These are phyloP conservation scores for Spiraea crenata DNA, from an alignment of 331 rosid species.

Conservation along the genomic window DNA sequence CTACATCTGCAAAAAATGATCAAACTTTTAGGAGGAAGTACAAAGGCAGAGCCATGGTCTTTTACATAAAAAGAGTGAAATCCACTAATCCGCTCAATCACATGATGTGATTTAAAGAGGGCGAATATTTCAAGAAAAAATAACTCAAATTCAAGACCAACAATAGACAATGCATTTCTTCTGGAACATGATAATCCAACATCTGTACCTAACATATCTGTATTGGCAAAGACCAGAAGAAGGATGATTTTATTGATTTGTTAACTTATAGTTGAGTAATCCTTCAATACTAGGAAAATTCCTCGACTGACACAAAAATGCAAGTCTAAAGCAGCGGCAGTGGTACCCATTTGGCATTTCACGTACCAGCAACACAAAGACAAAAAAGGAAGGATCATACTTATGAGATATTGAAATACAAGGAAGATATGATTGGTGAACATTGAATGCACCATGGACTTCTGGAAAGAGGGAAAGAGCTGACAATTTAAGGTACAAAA, in stretches of 20 bases:
- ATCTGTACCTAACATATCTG: not conserved
- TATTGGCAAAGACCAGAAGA: not conserved
- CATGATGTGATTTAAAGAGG: not conserved
- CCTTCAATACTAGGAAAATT: not conserved
- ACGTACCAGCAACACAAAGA: not conserved
- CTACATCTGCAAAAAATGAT: slow-evolving; percentile 60
- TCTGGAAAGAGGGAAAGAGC: not conserved
- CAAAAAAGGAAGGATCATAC: not conserved
- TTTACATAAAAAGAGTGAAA: not conserved
- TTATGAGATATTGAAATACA: not conserved
- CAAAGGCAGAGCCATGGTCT: not conserved
- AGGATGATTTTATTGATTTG: not conserved
- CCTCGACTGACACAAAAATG: not conserved
- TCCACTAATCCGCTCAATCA: slow-evolving; percentile 3
- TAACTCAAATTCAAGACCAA: slow-evolving; percentile 1
- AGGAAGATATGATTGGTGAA: slow-evolving; percentile 3
- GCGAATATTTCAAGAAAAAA: not conserved
- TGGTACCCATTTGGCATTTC: not conserved
- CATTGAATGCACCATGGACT: not conserved
- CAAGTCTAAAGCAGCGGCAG: not conserved
- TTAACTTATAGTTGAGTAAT: not conserved
- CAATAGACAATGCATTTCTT: not conserved
- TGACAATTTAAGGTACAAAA: not conserved
- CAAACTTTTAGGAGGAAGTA: slow-evolving; percentile 19
- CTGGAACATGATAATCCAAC: not conserved